phyloP scores from a whole-genome alignment of 176 grass and related monocot genomes.

The Ananas comosus region DNA sequence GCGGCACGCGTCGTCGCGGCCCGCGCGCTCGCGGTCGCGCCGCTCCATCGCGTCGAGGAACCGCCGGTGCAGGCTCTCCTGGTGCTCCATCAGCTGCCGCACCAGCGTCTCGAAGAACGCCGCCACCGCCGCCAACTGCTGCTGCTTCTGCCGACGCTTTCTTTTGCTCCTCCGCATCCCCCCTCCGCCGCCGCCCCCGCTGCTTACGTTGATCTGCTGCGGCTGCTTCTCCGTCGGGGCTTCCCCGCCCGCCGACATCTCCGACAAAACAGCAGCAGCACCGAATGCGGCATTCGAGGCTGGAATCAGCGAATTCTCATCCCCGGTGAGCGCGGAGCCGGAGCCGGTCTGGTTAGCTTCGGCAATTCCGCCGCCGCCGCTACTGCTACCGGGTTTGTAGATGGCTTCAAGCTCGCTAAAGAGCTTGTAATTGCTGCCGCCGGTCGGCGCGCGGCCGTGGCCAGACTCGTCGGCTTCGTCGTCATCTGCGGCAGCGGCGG shows the following conservation, averaged over 20 bases:
- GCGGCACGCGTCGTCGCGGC: conserved; percentile 66
- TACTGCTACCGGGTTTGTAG: conserved; percentile 70
- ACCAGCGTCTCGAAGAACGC: conserved; percentile 84
- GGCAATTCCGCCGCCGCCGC: conserved; percentile 1
- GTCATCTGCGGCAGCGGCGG: neutral
- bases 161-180: conserved; percentile 28
- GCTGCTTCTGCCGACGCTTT: conserved; percentile 27
- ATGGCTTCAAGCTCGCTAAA: conserved; percentile 98
- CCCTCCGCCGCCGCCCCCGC: conserved; percentile 19
- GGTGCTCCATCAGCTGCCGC: conserved; percentile 85
- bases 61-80: conserved; percentile 82
- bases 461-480: too few species aligned
- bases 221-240: conserved; percentile 30
- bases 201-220: conserved; percentile 4
- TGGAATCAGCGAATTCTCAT: conserved; percentile 54
- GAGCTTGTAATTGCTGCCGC: conserved; percentile 79
- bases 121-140: conserved; percentile 57
- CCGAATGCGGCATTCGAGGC: conserved; percentile 6
- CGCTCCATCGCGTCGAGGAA: conserved; percentile 91
- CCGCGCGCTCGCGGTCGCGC: conserved; percentile 58
- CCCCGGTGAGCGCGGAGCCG: conserved; percentile 70
- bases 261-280: conserved; percentile 26
- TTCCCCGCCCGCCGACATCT: conserved; percentile 76
- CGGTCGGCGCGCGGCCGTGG: neutral
- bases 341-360: conserved; percentile 60